Evolutionary conservation across 805 yeast species (phyloP).

Genomic region (Candida maesae): DNA sequence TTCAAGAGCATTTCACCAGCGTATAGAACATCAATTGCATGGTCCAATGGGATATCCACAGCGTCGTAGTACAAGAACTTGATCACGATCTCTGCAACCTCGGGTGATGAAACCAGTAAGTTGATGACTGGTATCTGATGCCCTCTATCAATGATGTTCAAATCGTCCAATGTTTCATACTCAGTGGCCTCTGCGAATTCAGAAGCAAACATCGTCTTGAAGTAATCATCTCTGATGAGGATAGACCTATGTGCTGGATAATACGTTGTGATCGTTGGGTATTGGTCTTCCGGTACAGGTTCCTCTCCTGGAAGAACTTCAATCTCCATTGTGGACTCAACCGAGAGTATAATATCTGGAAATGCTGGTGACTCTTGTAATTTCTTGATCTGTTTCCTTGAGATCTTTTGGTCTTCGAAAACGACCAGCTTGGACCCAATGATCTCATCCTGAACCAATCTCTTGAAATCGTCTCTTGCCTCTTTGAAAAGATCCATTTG

Average conservation of each 20-base stretch:
- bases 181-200: constrained; percentile 36
- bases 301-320: constrained; percentile 4
- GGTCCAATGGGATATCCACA: constrained; percentile 43
- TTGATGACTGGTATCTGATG: constrained; percentile 29
- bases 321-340: constrained; percentile 30
- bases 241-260: constrained; percentile 67
- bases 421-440: constrained; percentile 16
- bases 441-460: constrained; percentile 17
- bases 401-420: constrained; percentile 2
- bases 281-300: constrained; percentile 5
- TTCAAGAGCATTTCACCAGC: constrained; percentile 55
- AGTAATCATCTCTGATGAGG: constrained; percentile 59
- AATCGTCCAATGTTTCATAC: constrained; percentile 10
- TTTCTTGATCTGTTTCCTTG: constrained; percentile 7
- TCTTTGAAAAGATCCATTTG: constrained; percentile 19
- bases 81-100: constrained; percentile 48
- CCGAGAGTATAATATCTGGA: constrained; percentile 48
- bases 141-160: constrained; percentile 13
- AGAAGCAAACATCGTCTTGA: constrained; percentile 57
- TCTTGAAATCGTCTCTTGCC: constrained; percentile 21
- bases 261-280: constrained; percentile 18
- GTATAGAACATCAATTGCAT: constrained; percentile 52
- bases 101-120: constrained; percentile 29
- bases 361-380: constrained; percentile 21
- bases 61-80: constrained; percentile 59